Evolutionary conservation across 768 basidiomycete genomes (phyloP), one percentile per base, ranked within the genome.

Genomic region (Macrolepiota fuliginosa): DNA sequence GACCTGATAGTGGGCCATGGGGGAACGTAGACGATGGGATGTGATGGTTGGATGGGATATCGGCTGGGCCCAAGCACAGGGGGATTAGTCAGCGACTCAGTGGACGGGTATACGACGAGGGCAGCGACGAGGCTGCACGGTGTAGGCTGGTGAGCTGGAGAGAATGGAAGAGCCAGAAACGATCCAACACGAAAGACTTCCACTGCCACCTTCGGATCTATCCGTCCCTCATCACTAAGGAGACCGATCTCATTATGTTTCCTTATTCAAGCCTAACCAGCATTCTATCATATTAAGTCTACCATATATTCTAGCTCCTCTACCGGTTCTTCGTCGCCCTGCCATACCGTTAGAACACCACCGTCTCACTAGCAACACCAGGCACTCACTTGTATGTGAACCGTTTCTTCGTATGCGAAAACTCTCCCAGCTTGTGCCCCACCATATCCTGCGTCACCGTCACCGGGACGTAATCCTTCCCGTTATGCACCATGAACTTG

Each of bases 391-490:
- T 91, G 78, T 88, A 94, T 35, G 79, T 83, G 73, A 95, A 96
- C 58, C 84, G 84, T 74, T 94, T 95, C 77, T 90, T 88, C 37
- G 96, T 98, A 66, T 88, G 85, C 42, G 94, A 79, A 73, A 98
- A 98, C 79, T 98, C 95, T 56, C 96, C 96, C 56, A 98, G 75
- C 73, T 99, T 99, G 73, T 99, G 96, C 0, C 96, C 96, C 1
- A 99, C 94, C 96, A 98, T 98, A 73, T 98, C 96, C 72, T 96
- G 93, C 3, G 92, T 94, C 65, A 99, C 82, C 47, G 81, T 75
- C 42, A 99, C 89, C 0, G 95, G 95, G 4, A 89, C 61, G 72
- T 94, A 96, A 68, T 92, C 86, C 75, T 89, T 93, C 37, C 96
- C 96, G 66, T 98, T 98, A 75, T 99, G 95, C 2, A 99, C 93